Percentiles rank a stretch among this genome's conserved stretches.
Conservation (phyloP, 352 stramenopile genomes). For the Aphanomyces stellatus region DNA sequence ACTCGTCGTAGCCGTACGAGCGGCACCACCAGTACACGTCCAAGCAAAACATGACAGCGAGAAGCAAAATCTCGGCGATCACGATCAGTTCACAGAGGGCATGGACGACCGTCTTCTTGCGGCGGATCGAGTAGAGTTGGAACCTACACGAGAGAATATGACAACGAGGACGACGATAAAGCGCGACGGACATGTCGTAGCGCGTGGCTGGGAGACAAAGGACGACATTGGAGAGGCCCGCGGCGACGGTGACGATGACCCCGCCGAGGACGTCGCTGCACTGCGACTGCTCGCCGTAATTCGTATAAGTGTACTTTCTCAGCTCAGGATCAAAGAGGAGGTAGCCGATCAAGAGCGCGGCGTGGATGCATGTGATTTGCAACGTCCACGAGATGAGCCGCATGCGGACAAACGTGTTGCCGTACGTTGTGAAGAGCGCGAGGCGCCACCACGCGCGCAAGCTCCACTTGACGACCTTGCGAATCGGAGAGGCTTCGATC, state of each 20-base stretch:
- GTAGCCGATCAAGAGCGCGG: conserved; percentile 40
- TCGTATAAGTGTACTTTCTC: conserved; percentile 15
- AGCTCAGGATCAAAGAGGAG: conserved; percentile 38
- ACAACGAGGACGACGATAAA: conserved; percentile 23
- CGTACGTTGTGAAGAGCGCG: conserved; percentile 52
- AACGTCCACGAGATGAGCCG: conserved; percentile 66
- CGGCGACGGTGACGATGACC: conserved; percentile 41
- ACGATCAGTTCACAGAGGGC: conserved; percentile 69
- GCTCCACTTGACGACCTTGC: not conserved
- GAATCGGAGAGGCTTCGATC: not conserved
- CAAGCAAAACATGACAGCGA: conserved; percentile 44
- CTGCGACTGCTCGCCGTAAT: conserved; percentile 24
- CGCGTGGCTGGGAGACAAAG: conserved; percentile 64
- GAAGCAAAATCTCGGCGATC: conserved; percentile 62
- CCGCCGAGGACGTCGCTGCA: conserved; percentile 51
- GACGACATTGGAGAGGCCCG: conserved; percentile 46
- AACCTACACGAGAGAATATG: not conserved
- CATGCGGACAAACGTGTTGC: conserved; percentile 69
- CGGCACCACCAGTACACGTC: conserved; percentile 34
- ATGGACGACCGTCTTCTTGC: conserved; percentile 55
- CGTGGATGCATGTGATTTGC: conserved; percentile 51
- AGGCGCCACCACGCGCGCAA: conserved; percentile 17
- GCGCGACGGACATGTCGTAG: conserved; percentile 34
- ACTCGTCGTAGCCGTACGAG: conserved; percentile 25
- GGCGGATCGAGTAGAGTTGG: conserved; percentile 5